Base-by-base conservation (phyloP, 768 basidiomycete species). In the Boletellus ananiceps region DNA sequence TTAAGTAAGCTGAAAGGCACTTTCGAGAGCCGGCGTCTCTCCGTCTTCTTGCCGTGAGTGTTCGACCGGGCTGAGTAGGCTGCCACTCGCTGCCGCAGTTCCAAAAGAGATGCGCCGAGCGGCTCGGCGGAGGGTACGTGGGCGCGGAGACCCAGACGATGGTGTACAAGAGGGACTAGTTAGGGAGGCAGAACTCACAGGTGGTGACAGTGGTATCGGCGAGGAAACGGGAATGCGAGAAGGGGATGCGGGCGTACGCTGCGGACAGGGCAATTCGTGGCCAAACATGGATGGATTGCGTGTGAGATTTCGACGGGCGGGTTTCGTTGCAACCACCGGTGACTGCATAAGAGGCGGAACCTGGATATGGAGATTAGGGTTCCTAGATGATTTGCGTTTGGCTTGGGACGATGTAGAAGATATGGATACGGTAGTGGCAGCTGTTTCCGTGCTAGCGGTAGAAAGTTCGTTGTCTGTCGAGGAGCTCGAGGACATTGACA, bases 271-370 rank as follows among this genome's bases (percentile, higher is more conserved):
- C 32, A 85, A 73, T 63, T 86, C 85, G 48, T 72, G 75, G 34
- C 83, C 86, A 56, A 85, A 78, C 58, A 83, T 83, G 58, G 79
- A 83, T 31, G 82, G 82, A 54, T 82, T 84, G 46, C 79, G 76
- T 56, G 75, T 73, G 31, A 76, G 60, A 55, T 78, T 82, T 72
- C 71, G 57, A 64, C 60, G 57, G 57, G 56, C 51, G 50, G 59
- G 46, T 55, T 68, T 62, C 57, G 70, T 69, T 48, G 59, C 57
- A 47, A 60, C 60, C 23, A 33, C 47, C 27, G 46, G 43, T 33
- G 54, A 51, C 13, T 56, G 55, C 6, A 40, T 36, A 41, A 52
- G 43, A 55, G 61, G 54, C 27, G 54, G 61, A 29, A 59, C 51
- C 50, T 67, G 65, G 27, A 53, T 25, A 43, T 41, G 46, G 32